phyloP scores from a whole-genome alignment of 148 eudicot genomes.

The Cornus suecica region DNA sequence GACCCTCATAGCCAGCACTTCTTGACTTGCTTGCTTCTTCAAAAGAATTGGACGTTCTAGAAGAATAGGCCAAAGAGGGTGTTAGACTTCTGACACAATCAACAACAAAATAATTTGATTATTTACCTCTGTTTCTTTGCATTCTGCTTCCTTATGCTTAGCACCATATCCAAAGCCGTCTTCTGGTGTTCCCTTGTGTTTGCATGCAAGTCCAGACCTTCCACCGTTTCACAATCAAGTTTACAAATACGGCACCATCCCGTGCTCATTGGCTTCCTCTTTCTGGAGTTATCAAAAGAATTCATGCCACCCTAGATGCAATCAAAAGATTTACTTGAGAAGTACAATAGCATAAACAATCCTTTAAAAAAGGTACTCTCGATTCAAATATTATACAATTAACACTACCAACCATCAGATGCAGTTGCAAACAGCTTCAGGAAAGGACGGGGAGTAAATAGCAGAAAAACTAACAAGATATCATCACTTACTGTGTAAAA shows the following conservation, averaged over 20 bases:
- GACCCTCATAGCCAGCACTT: slow-evolving; percentile 46
- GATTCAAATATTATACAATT: not conserved
- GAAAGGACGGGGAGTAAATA: not conserved
- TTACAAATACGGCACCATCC: slow-evolving; percentile 95
- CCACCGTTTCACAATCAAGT: slow-evolving; percentile 90
- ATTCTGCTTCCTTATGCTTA: slow-evolving; percentile 65
- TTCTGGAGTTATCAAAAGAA: slow-evolving; percentile 65
- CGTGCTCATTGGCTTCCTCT: slow-evolving; percentile 55
- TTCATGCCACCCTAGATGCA: slow-evolving; percentile 59
- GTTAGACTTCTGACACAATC: not conserved
- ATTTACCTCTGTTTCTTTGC: slow-evolving; percentile 65
- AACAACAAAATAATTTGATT: not conserved
- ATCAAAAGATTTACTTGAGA: slow-evolving; percentile 9
- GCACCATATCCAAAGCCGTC: slow-evolving; percentile 77
- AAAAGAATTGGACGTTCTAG: slow-evolving; percentile 46
- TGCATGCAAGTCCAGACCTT: slow-evolving; percentile 85
- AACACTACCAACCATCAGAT: not conserved
- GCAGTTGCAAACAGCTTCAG: not conserved
- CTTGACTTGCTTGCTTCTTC: slow-evolving; percentile 60
- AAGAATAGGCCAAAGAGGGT: slow-evolving; percentile 14
- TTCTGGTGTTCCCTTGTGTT: slow-evolving; percentile 89
- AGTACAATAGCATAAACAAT: not conserved
- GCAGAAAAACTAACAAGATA: not conserved
- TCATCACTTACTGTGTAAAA: slow-evolving; percentile 43
- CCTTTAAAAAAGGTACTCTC: not conserved